Evolutionary conservation across 345 rosid species (phyloP), one percentile per base, ranked within the genome.

Genomic region (Acer saccharum): DNA sequence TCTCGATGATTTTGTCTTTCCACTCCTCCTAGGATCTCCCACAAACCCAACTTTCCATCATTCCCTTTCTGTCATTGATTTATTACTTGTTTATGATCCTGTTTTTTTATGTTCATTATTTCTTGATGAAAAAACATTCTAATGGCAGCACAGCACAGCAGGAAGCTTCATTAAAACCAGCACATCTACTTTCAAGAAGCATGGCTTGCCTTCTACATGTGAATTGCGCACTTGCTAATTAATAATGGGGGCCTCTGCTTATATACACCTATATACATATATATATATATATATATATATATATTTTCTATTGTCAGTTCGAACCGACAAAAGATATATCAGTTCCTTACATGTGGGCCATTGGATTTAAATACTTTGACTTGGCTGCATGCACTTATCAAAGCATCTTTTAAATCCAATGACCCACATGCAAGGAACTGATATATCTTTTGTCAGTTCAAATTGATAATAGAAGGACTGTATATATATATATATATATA

Each of bases 11-110:
- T 77, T 78, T 80, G 86, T 84, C 89, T 78, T 83, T 75, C 76
- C 6, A 20, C 62, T 76, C 74, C 52, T 76, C 73, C 76, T 82
- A 58, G 84, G 89, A 84, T 84, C 86, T 76, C 79, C 78, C 81
- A 29, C 55, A 60, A 69, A 54, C n/a, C 10, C n/a, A 35, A 44
- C 76, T 80, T 72, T 75, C 76, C 72, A 82, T 74, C 80, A 74
- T 78, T 43, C 81, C 82, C 75, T 76, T 79, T 78, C 74, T 79
- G 79, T 23, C 76, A 35, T 64, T 50, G 70, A 75, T 77, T 69
- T 77, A 55, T 63, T 23, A 14, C 7, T 69, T 73, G 39, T 73
- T 44, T 13, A 50, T 46, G 32, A 0, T 23, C 54, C 4, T 1
- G 5, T 29, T 11, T 11, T 46, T 20, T 17, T 29, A 21, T 29